Conservation (phyloP, 371 early-diverging fungal species). For the Lichtheimia ramosa region DNA sequence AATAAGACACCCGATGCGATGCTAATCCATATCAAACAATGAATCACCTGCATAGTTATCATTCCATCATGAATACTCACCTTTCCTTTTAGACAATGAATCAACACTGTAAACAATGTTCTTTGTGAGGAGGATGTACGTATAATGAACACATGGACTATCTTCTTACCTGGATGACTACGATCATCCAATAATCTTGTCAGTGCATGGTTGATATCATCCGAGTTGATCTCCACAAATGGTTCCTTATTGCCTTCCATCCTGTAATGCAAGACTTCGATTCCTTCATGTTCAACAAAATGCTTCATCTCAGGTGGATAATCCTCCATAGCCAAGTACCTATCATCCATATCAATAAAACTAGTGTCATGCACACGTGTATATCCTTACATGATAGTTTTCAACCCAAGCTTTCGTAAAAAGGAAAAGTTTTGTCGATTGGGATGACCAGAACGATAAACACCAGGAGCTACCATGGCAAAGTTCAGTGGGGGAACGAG, state of each 20-base stretch:
- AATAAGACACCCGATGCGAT: conserved; percentile 91
- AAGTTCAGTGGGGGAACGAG: conserved; percentile 91
- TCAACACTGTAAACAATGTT: conserved; percentile 49
- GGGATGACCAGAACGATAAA: conserved; percentile 88
- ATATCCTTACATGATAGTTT: conserved; percentile 69
- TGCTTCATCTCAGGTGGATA: conserved; percentile 76
- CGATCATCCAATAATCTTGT: conserved; percentile 74
- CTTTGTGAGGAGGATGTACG: not conserved
- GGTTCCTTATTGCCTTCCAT: conserved; percentile 95
- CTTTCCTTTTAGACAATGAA: conserved; percentile 95
- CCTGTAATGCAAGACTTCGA: conserved; percentile 76
- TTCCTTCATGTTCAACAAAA: conserved; percentile 72
- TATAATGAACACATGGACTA: too few species aligned
- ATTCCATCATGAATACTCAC: conserved; percentile 28
- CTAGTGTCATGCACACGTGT: too few species aligned
- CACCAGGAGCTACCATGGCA: conserved; percentile 83
- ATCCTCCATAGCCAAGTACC: conserved; percentile 81
- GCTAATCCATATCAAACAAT: conserved; percentile 35
- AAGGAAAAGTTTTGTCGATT: conserved; percentile 82
- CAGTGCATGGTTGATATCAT: conserved; percentile 76
- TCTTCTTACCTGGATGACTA: conserved; percentile 68
- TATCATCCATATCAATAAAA: conserved; percentile 13
- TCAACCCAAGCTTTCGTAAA: conserved; percentile 71
- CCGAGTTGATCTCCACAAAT: conserved; percentile 84
- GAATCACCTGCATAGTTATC: not conserved